Percentiles rank a stretch among this genome's conserved stretches.
Conservation (phyloP, 2,329 filamentous ascomycete species). For the Pestalotiopsis sp. region DNA sequence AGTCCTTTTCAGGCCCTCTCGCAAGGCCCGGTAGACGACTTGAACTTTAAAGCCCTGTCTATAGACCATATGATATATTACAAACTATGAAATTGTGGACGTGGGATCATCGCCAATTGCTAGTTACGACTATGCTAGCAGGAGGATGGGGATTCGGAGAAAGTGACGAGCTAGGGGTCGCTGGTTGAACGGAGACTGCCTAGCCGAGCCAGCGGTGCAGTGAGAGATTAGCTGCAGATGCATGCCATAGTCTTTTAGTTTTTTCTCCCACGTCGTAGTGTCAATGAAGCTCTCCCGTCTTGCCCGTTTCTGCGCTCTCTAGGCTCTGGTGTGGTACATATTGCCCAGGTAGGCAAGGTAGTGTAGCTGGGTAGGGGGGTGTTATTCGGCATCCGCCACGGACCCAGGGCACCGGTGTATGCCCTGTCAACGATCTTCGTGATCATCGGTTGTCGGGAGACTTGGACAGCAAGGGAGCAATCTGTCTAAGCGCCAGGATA, state of each 20-base stretch:
- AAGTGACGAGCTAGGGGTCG: background rate
- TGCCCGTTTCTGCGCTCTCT: background rate
- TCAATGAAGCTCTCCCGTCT: background rate
- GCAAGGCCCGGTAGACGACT: background rate
- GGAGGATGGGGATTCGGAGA: background rate
- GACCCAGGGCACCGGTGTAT: slow-evolving; percentile 5
- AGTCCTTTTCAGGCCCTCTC: background rate
- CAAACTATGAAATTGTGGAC: background rate
- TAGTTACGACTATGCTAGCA: background rate
- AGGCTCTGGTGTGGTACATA: background rate
- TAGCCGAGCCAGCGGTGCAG: background rate
- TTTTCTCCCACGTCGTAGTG: background rate
- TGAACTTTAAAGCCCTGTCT: background rate
- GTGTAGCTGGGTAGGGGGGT: slow-evolving; percentile 14
- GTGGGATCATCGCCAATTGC: background rate
- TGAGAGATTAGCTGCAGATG: slow-evolving; percentile 35
- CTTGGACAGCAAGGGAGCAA: background rate
- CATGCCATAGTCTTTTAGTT: slow-evolving; percentile 23
- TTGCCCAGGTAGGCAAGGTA: slow-evolving; percentile 11
- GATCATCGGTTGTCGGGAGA: background rate
- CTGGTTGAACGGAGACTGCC: background rate
- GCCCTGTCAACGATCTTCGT: background rate
- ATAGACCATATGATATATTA: background rate
- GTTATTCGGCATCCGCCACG: slow-evolving; percentile 25
- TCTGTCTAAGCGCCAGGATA: background rate